These are phyloP conservation scores for Kurtzmaniella natalensis DNA, from an alignment of 1,139 yeast genomes.

Conservation along the genomic window DNA sequence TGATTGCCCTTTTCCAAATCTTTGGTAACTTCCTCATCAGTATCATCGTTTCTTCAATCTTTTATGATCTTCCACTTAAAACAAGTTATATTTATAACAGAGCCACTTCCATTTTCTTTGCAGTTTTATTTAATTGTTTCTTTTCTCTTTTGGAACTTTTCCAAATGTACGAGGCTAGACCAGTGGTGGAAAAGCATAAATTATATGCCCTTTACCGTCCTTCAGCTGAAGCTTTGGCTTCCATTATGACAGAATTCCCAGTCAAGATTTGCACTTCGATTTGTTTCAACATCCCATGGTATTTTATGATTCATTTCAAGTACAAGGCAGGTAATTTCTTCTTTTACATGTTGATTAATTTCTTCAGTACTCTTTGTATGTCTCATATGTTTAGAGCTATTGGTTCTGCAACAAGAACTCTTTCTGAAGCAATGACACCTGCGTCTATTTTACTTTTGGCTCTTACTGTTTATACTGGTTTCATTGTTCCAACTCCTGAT, in stretches of 20 bases:
- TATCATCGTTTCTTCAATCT: slow-evolving; percentile 67
- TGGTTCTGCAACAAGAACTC: slow-evolving; percentile 58
- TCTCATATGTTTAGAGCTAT: slow-evolving; percentile 68
- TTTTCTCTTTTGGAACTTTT: slow-evolving; percentile 70
- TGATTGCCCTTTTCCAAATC: slow-evolving; percentile 56
- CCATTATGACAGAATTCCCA: slow-evolving; percentile 66
- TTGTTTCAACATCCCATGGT: slow-evolving; percentile 56
- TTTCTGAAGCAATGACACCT: slow-evolving; percentile 70
- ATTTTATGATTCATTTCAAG: slow-evolving; percentile 65
- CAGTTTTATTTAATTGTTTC: slow-evolving; percentile 73
- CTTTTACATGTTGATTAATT: slow-evolving; percentile 53
- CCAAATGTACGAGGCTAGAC: slow-evolving; percentile 66
- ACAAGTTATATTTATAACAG: slow-evolving; percentile 57
- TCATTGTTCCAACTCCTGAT: slow-evolving; percentile 60
- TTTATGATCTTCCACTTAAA: slow-evolving; percentile 50
- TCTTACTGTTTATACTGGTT: slow-evolving; percentile 70
- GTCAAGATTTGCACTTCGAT: slow-evolving; percentile 51
- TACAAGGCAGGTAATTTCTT: slow-evolving; percentile 68
- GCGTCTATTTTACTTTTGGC: slow-evolving; percentile 60
- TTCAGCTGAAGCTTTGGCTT: slow-evolving; percentile 71
- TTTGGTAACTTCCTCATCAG: slow-evolving; percentile 71
- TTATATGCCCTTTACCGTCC: slow-evolving; percentile 74
- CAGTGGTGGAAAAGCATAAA: slow-evolving; percentile 76
- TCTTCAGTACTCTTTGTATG: slow-evolving; percentile 57
- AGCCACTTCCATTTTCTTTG: slow-evolving; percentile 72